Conservation (phyloP, 192 early-diverging fungal species). For the Backusella macrospora region DNA sequence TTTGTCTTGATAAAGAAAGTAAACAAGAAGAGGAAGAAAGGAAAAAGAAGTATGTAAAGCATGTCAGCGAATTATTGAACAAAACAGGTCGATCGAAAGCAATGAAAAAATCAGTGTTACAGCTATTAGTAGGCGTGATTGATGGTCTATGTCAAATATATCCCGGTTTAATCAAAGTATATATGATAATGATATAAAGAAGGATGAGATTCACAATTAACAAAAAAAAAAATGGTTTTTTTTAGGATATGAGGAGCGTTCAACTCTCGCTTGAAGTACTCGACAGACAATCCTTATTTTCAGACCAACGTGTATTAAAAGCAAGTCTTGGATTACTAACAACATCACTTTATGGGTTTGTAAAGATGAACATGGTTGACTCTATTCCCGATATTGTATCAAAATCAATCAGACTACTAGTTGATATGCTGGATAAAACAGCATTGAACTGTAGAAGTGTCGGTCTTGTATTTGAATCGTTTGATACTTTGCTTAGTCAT, state of each 20-base stretch:
- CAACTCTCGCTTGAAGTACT: neutral
- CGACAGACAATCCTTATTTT: neutral
- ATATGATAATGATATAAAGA: too few relatives aligned
- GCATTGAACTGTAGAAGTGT: slow-evolving; percentile 30
- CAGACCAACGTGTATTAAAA: slow-evolving; percentile 16
- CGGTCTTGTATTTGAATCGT: slow-evolving; percentile 27
- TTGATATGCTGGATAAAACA: slow-evolving; percentile 23
- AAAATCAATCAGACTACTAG: slow-evolving; percentile 21
- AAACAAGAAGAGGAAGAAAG: neutral
- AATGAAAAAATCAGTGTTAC: neutral
- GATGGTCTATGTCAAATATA: neutral
- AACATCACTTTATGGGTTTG: slow-evolving; percentile 2
- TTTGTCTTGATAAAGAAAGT: neutral
- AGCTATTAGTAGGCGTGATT: neutral
- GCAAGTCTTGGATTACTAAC: neutral
- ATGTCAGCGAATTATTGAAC: neutral
- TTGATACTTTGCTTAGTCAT: slow-evolving; percentile 32
- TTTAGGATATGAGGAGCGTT: neutral
- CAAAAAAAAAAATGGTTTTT: too few relatives aligned
- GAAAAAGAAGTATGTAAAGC: neutral
- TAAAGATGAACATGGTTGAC: neutral
- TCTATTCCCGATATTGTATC: neutral
- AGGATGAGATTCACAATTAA: too few relatives aligned
- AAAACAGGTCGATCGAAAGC: neutral
- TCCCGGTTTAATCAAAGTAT: neutral